These are phyloP conservation scores for Moesziomyces parantarcticus DNA, from an alignment of 1,284 basidiomycete genomes.

Conservation along the genomic window DNA sequence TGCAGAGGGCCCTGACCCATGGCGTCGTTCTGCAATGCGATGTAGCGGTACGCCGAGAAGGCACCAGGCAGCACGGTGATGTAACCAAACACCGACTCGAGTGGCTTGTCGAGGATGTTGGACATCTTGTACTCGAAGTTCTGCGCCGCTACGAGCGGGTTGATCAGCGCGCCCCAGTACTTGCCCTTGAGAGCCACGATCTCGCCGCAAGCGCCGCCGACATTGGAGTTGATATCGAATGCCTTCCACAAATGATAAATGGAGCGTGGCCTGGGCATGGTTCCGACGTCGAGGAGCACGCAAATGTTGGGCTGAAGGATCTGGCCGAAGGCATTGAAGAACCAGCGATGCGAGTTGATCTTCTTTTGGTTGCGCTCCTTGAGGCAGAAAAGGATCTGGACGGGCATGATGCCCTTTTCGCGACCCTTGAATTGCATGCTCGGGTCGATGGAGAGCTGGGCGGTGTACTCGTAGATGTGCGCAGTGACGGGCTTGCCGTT, in stretches of 20 bases:
- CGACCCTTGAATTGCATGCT: slow-evolving; percentile 83
- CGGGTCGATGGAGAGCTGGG: slow-evolving; percentile 80
- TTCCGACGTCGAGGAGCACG: slow-evolving; percentile 92
- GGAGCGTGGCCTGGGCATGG: slow-evolving; percentile 74
- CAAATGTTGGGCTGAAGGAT: slow-evolving; percentile 81
- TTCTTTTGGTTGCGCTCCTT: slow-evolving; percentile 68
- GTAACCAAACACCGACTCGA: slow-evolving; percentile 82
- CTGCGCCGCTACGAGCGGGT: slow-evolving; percentile 77
- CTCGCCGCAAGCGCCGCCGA: slow-evolving; percentile 96
- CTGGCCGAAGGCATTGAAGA: slow-evolving; percentile 69
- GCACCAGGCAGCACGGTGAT: slow-evolving; percentile 92
- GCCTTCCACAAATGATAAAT: slow-evolving; percentile 98
- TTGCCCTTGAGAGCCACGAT: slow-evolving; percentile 91
- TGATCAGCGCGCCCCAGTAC: slow-evolving; percentile 72
- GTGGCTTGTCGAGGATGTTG: slow-evolving; percentile 71
- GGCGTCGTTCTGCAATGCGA: slow-evolving; percentile 86
- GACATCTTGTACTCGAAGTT: slow-evolving; percentile 68
- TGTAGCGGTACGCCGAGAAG: slow-evolving; percentile 83
- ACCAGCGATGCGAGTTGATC: slow-evolving; percentile 84
- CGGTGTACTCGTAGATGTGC: slow-evolving; percentile 82
- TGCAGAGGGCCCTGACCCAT: slow-evolving; percentile 86
- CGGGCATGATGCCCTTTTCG: slow-evolving; percentile 79
- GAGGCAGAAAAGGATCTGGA: slow-evolving; percentile 86
- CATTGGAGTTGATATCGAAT: slow-evolving; percentile 94
- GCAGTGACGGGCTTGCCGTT: slow-evolving; percentile 86